Conservation (phyloP, 2,329 filamentous ascomycete species). For the Trichoderma afroharzianum region DNA sequence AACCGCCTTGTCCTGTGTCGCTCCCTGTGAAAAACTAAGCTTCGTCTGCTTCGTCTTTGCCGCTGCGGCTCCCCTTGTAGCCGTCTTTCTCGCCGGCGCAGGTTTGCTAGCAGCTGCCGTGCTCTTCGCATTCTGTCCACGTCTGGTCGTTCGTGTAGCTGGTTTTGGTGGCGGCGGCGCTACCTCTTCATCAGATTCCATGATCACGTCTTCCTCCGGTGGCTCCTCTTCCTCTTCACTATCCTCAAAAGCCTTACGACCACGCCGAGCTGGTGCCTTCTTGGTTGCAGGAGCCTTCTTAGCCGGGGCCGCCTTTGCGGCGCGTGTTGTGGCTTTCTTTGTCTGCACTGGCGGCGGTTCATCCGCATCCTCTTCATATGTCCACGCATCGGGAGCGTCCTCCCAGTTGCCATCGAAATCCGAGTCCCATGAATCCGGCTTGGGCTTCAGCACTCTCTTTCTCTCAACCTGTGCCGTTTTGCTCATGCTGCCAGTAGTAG, state of each 20-base stretch:
- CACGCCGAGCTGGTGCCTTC: constrained; percentile 42
- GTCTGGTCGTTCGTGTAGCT: constrained; percentile 31
- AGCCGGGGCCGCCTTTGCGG: constrained; percentile 26
- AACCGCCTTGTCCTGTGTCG: constrained; percentile 45
- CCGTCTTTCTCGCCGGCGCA: constrained; percentile 22
- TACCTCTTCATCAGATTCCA: constrained; percentile 51
- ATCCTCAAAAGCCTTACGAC: constrained; percentile 33
- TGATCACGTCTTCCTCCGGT: constrained; percentile 49
- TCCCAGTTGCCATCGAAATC: constrained; percentile 86
- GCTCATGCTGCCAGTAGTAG: constrained; percentile 52
- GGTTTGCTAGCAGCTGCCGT: constrained; percentile 22
- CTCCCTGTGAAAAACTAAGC: constrained; percentile 36
- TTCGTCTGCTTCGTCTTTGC: constrained; percentile 31
- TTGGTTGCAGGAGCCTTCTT: constrained; percentile 35
- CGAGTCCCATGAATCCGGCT: constrained; percentile 81
- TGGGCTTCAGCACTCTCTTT: constrained; percentile 59
- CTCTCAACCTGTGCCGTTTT: constrained; percentile 37
- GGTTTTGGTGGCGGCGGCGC: constrained; percentile 35
- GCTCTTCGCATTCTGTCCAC: constrained; percentile 20
- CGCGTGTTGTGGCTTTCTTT: constrained; percentile 27
- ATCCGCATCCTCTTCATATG: constrained; percentile 36
- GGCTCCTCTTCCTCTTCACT: constrained; percentile 45
- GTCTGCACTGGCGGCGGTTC: constrained; percentile 32
- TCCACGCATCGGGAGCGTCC: constrained; percentile 63
- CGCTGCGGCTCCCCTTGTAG: constrained; percentile 19